Percentiles rank a stretch among this genome's conserved stretches.
phyloP scores from a whole-genome alignment of 179 eudicot species.

The Beta lomatogona region DNA sequence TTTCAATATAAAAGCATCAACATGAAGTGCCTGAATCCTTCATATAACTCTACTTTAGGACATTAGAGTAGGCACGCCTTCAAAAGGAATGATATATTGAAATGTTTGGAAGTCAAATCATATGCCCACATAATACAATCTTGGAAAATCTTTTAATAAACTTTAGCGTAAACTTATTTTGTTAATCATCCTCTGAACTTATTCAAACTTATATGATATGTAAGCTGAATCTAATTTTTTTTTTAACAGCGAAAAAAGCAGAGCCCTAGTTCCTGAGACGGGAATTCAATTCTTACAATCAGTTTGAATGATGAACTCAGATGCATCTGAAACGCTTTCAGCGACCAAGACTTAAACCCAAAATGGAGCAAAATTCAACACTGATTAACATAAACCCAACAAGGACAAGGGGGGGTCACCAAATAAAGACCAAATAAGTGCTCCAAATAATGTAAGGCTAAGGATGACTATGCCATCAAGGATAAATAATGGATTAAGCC shows the following conservation, averaged over 20 bases:
- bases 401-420: background rate
- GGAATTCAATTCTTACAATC: background rate
- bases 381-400: background rate
- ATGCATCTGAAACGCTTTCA: background rate
- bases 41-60: background rate
- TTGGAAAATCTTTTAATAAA: too few relatives aligned
- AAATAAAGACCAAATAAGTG: background rate
- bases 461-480: background rate
- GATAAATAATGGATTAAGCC: background rate
- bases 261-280: background rate
- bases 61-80: background rate
- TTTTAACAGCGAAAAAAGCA: background rate
- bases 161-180: background rate
- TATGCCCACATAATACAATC: too few relatives aligned
- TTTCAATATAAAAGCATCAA: background rate
- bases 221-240: background rate
- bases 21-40: too few relatives aligned
- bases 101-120: background rate
- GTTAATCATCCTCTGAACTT: background rate
- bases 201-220: too few relatives aligned
- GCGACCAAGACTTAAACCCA: background rate
- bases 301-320: background rate
- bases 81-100: background rate
- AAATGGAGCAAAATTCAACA: background rate
- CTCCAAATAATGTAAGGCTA: background rate